Percentiles rank a stretch among this genome's conserved stretches.
These are phyloP conservation scores for Xylaria flabelliformis DNA, from an alignment of 495 filamentous ascomycete species.

Conservation along the genomic window DNA sequence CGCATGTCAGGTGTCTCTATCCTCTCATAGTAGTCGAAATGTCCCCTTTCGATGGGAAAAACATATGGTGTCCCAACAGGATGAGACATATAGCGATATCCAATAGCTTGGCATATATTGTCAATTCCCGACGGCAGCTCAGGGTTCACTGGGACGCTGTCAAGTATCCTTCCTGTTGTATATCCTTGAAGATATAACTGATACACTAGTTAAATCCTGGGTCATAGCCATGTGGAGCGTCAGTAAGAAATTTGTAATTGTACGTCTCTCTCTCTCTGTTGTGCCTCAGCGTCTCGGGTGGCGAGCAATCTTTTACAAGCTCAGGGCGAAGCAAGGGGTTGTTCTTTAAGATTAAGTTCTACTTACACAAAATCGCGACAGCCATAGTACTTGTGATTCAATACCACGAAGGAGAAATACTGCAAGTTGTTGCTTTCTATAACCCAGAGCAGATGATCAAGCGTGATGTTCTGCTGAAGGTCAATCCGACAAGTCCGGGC, in stretches of 20 bases:
- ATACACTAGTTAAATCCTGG: neutral
- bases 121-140: neutral
- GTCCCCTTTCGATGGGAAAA: neutral
- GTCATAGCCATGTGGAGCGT: neutral
- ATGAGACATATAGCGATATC: constrained; percentile 8
- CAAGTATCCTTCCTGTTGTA: neutral
- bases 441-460: constrained; percentile 2
- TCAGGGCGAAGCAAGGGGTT: neutral
- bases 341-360: neutral
- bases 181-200: neutral
- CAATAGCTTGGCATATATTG: constrained; percentile 8
- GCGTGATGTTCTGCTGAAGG: neutral
- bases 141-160: neutral
- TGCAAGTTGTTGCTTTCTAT: constrained; percentile 5
- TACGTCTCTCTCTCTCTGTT: neutral
- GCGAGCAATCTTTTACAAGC: neutral
- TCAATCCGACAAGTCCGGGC: neutral
- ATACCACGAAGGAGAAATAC: neutral
- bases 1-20: neutral
- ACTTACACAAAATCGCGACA: constrained; percentile 17
- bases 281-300: no score
- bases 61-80: neutral
- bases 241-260: neutral
- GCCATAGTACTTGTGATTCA: neutral
- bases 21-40: neutral